Base-by-base conservation (phyloP, 1,284 basidiomycete species). In the Boletellus dicymbophilus region DNA sequence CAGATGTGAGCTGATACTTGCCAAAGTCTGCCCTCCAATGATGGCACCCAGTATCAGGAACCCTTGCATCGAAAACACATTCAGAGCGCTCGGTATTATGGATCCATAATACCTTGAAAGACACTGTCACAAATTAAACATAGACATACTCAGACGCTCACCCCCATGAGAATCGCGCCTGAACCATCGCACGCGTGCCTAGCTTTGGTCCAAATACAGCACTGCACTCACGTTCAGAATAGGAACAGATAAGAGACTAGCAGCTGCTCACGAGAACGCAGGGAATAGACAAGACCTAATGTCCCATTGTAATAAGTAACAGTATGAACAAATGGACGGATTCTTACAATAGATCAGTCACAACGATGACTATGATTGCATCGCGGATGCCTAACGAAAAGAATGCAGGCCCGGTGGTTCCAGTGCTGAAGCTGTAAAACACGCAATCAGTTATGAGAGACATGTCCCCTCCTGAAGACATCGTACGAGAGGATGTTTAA, bases 21-120 rank as follows among this genome's bases (percentile, higher is more conserved):
- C 79, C 37, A 92, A 70, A 1, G 84, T 80, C 63, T 91, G 88
- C 0, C 88, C 90, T 7, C 87, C 89, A 44, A 89, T 74, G 58
- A 92, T 90, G 44, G 78, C 80, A 59, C 87, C 88, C 48, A 94
- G 68, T 40, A 89, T 79, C 45, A 87, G 72, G 67, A 82, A 92
- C 0, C 88, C 86, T 63, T 88, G 72, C 69, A 82, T 76, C 41
- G 78, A 74, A 42, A 82, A 56, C 4, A 84, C 80, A 58, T 90
- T 89, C 42, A 88, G 72, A n/a, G 79, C 43, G 21, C 82, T 81
- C 15, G 86, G 84, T 30, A 88, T 72, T 38, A 82, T 72, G 6
- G 80, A 77, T 1, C 80, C 83, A 56, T 80, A 82, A 62, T 82
- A 85, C 11, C 85, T 87, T 58, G 44, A 41, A 33, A 38, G 13